Conservation (phyloP, 1,284 basidiomycete species). For the Leucoagaricus sp. region DNA sequence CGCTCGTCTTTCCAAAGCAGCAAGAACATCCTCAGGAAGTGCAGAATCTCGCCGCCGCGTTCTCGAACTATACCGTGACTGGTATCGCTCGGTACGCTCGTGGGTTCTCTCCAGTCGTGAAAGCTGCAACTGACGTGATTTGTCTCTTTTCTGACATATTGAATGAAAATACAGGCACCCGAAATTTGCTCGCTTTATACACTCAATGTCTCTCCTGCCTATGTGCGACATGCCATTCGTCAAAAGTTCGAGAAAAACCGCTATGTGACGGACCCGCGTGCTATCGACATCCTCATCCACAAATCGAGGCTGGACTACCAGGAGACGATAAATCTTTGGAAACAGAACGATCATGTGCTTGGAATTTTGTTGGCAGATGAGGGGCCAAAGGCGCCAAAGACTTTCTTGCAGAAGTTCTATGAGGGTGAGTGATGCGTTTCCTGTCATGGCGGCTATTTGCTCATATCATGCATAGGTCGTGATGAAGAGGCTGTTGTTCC, state of each 20-base stretch:
- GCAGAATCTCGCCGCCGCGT: conserved; percentile 74
- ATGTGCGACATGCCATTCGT: conserved; percentile 83
- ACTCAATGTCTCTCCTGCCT: conserved; percentile 80
- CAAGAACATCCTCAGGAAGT: conserved; percentile 59
- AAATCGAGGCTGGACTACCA: conserved; percentile 92
- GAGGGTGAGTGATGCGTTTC: conserved; percentile 56
- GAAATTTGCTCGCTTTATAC: conserved; percentile 88
- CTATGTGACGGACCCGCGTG: conserved; percentile 79
- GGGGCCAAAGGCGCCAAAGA: conserved; percentile 45
- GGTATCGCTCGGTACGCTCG: conserved; percentile 82
- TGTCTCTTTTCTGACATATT: not conserved
- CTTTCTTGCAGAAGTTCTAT: conserved; percentile 86
- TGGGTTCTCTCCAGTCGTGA: not conserved
- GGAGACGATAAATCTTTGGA: conserved; percentile 95
- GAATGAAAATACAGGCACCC: no score
- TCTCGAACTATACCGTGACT: conserved; percentile 86
- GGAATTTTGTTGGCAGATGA: conserved; percentile 60
- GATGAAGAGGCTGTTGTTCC: conserved; percentile 40
- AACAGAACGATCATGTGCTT: conserved; percentile 77
- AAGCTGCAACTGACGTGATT: not conserved
- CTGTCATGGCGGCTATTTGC: not conserved
- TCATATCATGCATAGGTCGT: conserved; percentile 27
- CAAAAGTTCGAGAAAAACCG: conserved; percentile 88
- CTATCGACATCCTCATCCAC: conserved; percentile 87
- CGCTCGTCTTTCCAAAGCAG: conserved; percentile 78